Evolutionary conservation across 306 rosid species (phyloP), one percentile per base, ranked within the genome.

Genomic region (Cicer arietinum): DNA sequence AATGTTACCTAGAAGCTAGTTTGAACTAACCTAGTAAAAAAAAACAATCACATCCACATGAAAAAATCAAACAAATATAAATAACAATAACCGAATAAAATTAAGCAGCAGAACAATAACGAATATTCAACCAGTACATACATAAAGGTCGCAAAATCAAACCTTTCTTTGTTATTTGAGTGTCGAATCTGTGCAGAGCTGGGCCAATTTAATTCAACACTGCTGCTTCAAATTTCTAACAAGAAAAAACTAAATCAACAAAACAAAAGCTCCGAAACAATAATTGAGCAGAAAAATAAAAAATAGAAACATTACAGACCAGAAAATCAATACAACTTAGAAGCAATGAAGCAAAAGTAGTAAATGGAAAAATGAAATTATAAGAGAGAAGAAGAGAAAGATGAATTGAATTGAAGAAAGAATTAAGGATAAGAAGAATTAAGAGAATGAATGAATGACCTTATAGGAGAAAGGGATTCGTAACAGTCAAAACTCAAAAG

Each of bases 401-500:
- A 1, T 25, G 30, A 63, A 35, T 40, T 18, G 61, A 83, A 74
- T 66, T 54, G 14, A 45, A 46, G 51, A 73, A 64, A 10, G 52
- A 62, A 77, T 25, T 25, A 72, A 43, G 45, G 67, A 77, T 69
- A 69, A 82, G 76, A 51, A 66, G 75, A 53, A 79, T 13, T 71
- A 78, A 77, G 53, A 25, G 30, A 25, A 25, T 25, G 30, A 22
- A 22, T 22, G 80, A 69, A 83, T 74, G 71, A 89, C 91, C 93
- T 86, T 72, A 90, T 6, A 41, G 40, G 69, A 41, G 41, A 6
- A 63, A 42, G 82, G 77, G 81, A 85, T 64, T 89, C 58, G 76
- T 81, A 84, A 91, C 81, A 76, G 92, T 86, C 82, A 78, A 71
- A 78, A 68, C n/a, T 39, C 85, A 80, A 85, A 76, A 78, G 81